Base-by-base conservation (phyloP, 495 filamentous ascomycete species). In the Neurospora terricola region DNA sequence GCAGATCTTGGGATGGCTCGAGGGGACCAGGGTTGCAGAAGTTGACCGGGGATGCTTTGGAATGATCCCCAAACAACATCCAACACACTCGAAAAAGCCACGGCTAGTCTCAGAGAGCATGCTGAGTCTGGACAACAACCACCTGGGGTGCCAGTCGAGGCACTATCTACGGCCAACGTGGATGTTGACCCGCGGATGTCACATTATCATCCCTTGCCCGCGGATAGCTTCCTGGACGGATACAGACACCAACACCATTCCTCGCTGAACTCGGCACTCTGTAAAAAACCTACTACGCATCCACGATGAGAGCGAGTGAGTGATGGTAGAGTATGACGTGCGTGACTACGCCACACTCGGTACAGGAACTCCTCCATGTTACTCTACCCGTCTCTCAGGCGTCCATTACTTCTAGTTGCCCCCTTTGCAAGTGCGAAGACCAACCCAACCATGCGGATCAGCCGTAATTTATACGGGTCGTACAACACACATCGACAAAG, bases 281-380 rank as follows among this genome's bases (percentile, higher is more conserved):
- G n/a, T 9, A 34, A 34, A 27, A 27, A 66, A 16, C 1, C 23
- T 16, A 34, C 54, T 66, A 18, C 27, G 12, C 54, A 36, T 18
- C 10, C 48, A 27, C 21, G 10, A 59, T 59, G 21, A 59, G 48
- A 59, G 14, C 21, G 21, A 27, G n/a, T 27, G 54, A 66, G 14
- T 34, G 66, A 71, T 72, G 73, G 59, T 75, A 72, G 75, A 77
- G 72, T 73, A 72, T 74, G 73, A 69, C 59, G 70, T 73, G 16
- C n/a, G 36, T 42, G 39, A 69, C 77, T 69, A 77, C 75, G 75
- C 77, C 77, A 77, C 77, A 73, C 73, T 78, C 69, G 73, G 73
- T 66, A 73, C 70, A 76, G 54, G 21, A 71, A 34, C 21, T 48
- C 38, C 43, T 62, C 34, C 69, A 37, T 34, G 37, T 12, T 42